Base-by-base conservation (phyloP, 768 basidiomycete genomes). In the Cytidiella melzeri region DNA sequence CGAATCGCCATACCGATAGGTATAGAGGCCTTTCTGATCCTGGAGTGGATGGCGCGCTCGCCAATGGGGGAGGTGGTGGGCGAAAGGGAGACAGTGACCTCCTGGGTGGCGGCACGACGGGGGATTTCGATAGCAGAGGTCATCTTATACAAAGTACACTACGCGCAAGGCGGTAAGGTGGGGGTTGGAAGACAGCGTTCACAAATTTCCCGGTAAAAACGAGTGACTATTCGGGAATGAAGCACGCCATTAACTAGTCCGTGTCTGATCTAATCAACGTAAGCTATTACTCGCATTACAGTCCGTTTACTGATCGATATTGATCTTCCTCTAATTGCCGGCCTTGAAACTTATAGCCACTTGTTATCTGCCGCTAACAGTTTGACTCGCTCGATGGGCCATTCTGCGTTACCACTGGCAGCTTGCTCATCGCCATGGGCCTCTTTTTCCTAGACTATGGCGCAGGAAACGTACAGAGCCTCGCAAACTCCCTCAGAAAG, bases 401-500 rank as follows among this genome's bases (percentile, higher is more conserved):
- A 23, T 21, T 11, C 10, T 26, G 15, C 42, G 11, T 11, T 15
- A 13, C 42, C 42, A n/a, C 23, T 18, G 36, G 21, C 46, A 37
- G n/a, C n/a, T n/a, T n/a, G n/a, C 21, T 34, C 24, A 36, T 36
- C 47, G n/a, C 50, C 21, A 79, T 78, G 77, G 68, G 65, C 51
- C 81, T 96, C 55, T 98, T 83, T 68, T 80, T 98, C 59, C 84
- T 98, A 56, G 95, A 97, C 67, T 96, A 98, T 64, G 94, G 94
- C 65, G 94, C 94, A 45, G 94, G 94, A 19, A 97, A 93, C 62
- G 90, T 92, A 41, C 84, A 85, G 70, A 92, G 88, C 61, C 81
- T 98, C 36, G 94, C 94, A 24, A 98, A 98, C 66, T 88, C 94
- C 1, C 74, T 98, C 56, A 77, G 69, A 39, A 80, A 79, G 50